Conservation (phyloP, 2,329 filamentous ascomycete genomes). For the Penicillium sp. region DNA sequence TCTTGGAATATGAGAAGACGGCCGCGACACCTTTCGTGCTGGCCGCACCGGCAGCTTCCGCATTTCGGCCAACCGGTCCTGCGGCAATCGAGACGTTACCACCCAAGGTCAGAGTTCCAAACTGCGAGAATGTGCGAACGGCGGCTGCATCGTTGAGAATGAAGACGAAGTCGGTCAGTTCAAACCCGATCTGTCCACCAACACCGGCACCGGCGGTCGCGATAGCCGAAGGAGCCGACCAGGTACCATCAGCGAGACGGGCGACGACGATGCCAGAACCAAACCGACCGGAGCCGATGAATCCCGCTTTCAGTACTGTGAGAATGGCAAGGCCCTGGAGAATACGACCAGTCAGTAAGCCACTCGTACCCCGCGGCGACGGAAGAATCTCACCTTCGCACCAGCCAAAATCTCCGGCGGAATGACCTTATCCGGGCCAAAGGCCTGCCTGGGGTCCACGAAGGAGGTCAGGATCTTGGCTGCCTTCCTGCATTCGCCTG, state of each 20-base stretch:
- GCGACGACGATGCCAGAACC: slow-evolving; percentile 49
- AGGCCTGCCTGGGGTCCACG: slow-evolving; percentile 85
- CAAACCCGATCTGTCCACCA: slow-evolving; percentile 49
- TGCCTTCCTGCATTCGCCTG: slow-evolving; percentile 96
- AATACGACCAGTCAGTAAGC: slow-evolving; percentile 9
- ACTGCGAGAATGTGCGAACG: slow-evolving; percentile 89
- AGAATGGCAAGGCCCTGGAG: slow-evolving; percentile 46
- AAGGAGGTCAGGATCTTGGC: slow-evolving; percentile 94
- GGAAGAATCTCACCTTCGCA: slow-evolving; percentile 66
- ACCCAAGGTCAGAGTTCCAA: slow-evolving; percentile 83
- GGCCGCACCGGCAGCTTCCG: slow-evolving; percentile 89
- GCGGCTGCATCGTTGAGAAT: slow-evolving; percentile 89
- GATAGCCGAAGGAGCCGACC: slow-evolving; percentile 49
- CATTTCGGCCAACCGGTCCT: slow-evolving; percentile 87
- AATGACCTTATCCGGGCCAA: slow-evolving; percentile 96
- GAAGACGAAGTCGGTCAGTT: slow-evolving; percentile 73
- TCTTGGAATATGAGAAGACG: slow-evolving; percentile 96
- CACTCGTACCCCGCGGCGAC: slow-evolving; percentile 3
- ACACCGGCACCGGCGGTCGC: slow-evolving; percentile 47
- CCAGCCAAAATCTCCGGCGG: slow-evolving; percentile 82
- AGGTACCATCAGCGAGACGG: slow-evolving; percentile 45
- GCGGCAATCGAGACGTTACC: slow-evolving; percentile 96
- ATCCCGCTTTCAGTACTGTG: slow-evolving; percentile 48
- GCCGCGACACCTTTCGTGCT: slow-evolving; percentile 83
- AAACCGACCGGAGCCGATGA: slow-evolving; percentile 48